Base-by-base conservation (phyloP, 2,329 filamentous ascomycete species). In the Fonsecaea multimorphosa region DNA sequence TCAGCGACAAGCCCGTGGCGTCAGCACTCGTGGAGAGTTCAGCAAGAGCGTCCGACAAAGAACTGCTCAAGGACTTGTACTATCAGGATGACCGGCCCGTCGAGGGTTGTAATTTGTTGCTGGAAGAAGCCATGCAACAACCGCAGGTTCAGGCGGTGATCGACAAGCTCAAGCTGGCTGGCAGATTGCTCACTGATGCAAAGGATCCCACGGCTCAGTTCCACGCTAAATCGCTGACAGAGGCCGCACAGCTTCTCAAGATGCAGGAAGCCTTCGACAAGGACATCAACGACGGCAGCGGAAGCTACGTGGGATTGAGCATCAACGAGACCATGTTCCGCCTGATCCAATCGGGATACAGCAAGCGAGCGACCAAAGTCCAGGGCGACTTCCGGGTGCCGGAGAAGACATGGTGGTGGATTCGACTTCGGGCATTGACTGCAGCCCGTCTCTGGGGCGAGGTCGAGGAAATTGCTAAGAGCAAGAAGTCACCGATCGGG, bases 61-160 rank as follows among this genome's bases (percentile, higher is more conserved):
- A 91, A 61, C 78, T 99, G 24, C 86, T 99, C 29, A 99, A 98
- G 74, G 95, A 98, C 75, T 83, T 99, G 2, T 99, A 95, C 80
- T 99, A 99, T 76, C 95, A 98, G 79, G 95, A 98, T 73, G 95
- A 99, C 76, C 88, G 94, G 4, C 87, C 93, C 2, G 82, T 93
- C 4, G 95, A 98, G 70, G 93, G 95, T 2, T 91, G 94, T 0
- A 91, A 92, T 64, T 87, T 99, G 1, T 91, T 98, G 65, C 82
- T 99, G 14, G 87, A 88, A 22, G 94, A 99, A 78, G 91, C 93
- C 0, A 82, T 99, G 7, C 80, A 84, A 3, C 91, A 95, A 74
- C 84, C 87, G 0, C 88, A 91, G 68, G 82, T 88, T 29, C 84
- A 88, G 36, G 89, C 88, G 0, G 86, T 91, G 4, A 85, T 86